Percentiles rank a stretch among this genome's conserved stretches.
phyloP scores from a whole-genome alignment of 495 filamentous ascomycete species.

The Neurospora sp. region DNA sequence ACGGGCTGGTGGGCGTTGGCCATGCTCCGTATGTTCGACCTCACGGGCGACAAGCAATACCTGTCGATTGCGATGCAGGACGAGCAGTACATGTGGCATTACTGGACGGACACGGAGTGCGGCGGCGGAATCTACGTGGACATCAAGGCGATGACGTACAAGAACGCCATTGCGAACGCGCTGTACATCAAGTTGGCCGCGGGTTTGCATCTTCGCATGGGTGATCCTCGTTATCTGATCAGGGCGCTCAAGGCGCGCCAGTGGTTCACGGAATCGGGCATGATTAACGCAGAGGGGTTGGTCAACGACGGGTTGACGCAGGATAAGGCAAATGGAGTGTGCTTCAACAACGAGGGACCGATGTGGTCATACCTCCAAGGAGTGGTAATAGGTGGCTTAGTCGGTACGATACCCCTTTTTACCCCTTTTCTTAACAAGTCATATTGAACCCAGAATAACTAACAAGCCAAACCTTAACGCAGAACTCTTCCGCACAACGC shows the following conservation, averaged over 20 bases:
- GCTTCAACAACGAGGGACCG: slow-evolving; percentile 49
- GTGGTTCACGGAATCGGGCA: slow-evolving; percentile 53
- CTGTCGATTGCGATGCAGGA: slow-evolving; percentile 45
- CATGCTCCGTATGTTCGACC: slow-evolving; percentile 52
- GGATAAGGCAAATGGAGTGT: slow-evolving; percentile 24
- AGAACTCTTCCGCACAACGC: slow-evolving; percentile 18
- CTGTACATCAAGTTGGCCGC: slow-evolving; percentile 57
- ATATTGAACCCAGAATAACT: slow-evolving; percentile 22
- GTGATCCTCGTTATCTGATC: slow-evolving; percentile 38
- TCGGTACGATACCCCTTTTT: slow-evolving; percentile 32
- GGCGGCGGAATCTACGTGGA: slow-evolving; percentile 51
- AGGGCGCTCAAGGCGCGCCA: slow-evolving; percentile 48
- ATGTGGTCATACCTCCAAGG: slow-evolving; percentile 71
- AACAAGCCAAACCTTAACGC: background rate
- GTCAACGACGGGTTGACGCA: slow-evolving; percentile 57
- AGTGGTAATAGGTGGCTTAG: slow-evolving; percentile 56
- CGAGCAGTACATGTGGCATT: slow-evolving; percentile 46
- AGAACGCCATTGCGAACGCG: slow-evolving; percentile 64
- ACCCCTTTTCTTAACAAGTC: background rate
- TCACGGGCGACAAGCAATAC: slow-evolving; percentile 42
- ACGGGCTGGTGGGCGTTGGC: slow-evolving; percentile 62
- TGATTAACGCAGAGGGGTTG: slow-evolving; percentile 50
- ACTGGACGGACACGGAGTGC: slow-evolving; percentile 46
- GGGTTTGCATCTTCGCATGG: slow-evolving; percentile 50
- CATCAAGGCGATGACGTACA: slow-evolving; percentile 42